Conservation (phyloP, 2,329 filamentous ascomycete genomes). For the Cadophora sp. region DNA sequence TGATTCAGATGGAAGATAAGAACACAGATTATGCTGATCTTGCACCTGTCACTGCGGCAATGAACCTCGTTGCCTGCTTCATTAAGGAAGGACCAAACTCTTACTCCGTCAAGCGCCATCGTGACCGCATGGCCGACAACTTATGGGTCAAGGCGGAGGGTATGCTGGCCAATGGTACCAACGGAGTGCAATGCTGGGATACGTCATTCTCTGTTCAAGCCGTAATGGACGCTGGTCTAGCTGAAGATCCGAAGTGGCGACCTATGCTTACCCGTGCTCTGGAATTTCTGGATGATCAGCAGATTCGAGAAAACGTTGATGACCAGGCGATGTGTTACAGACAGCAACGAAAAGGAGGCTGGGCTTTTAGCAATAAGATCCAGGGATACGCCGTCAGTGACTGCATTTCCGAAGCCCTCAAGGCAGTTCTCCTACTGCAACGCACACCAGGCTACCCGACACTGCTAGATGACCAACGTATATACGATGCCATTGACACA, state of each 20-base stretch:
- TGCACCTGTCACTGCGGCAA: constrained; percentile 86
- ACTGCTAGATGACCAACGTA: constrained; percentile 75
- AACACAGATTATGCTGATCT: constrained; percentile 90
- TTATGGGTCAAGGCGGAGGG: constrained; percentile 93
- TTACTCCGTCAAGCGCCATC: constrained; percentile 74
- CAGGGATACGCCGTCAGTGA: constrained; percentile 97
- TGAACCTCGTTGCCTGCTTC: constrained; percentile 90
- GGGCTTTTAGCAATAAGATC: constrained; percentile 91
- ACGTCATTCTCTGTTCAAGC: constrained; percentile 90
- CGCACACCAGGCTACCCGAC: constrained; percentile 76
- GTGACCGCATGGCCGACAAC: constrained; percentile 83
- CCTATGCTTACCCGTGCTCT: constrained; percentile 85
- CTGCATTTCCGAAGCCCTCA: constrained; percentile 90
- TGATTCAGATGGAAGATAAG: constrained; percentile 89
- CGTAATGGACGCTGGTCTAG: constrained; percentile 78
- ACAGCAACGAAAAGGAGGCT: constrained; percentile 89
- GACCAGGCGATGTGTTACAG: constrained; percentile 85
- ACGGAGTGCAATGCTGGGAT: constrained; percentile 98
- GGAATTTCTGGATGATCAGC: constrained; percentile 86
- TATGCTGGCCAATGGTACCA: constrained; percentile 94
- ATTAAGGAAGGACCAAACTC: constrained; percentile 82
- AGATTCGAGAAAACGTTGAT: constrained; percentile 83
- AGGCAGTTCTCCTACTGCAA: constrained; percentile 85
- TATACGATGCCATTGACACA: constrained; percentile 90
- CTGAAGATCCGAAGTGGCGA: constrained; percentile 77